These are phyloP conservation scores for Yarrowia sp. DNA, from an alignment of 805 yeast species.

Conservation along the genomic window DNA sequence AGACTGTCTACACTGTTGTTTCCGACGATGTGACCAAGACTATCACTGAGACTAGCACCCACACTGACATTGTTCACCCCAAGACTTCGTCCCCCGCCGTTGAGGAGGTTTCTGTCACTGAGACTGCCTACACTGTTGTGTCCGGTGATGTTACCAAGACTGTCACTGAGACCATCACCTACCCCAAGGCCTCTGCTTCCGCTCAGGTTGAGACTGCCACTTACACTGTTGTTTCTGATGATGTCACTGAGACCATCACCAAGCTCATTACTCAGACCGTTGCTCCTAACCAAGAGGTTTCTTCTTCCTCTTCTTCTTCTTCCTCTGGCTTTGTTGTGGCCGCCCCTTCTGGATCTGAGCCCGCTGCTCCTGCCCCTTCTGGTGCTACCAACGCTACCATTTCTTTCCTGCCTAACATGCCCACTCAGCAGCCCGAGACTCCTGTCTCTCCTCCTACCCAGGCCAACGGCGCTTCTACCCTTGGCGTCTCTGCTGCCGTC, in stretches of 20 bases:
- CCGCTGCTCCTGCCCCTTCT: not conserved
- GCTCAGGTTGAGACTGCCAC: not conserved
- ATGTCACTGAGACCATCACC: not conserved
- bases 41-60: not conserved
- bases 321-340: not conserved
- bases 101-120: not conserved
- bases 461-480: not conserved
- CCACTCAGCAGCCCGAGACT: not conserved
- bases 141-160: not conserved
- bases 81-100: not conserved
- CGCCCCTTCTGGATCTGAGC: not conserved
- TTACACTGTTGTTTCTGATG: not conserved
- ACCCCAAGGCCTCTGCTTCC: not conserved
- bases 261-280: too few species aligned
- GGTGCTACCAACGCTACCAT: not conserved
- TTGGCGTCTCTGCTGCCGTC: slow-evolving; percentile 5
- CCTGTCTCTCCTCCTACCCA: not conserved
- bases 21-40: not conserved
- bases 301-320: not conserved
- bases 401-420: not conserved
- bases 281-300: too few species aligned
- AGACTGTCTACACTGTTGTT: slow-evolving; percentile 1
- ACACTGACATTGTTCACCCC: not conserved
- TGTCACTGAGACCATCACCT: not conserved
- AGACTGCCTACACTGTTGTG: slow-evolving; percentile 1